Base-by-base conservation (phyloP, 305 asterid species). In the Rubia balearica region DNA sequence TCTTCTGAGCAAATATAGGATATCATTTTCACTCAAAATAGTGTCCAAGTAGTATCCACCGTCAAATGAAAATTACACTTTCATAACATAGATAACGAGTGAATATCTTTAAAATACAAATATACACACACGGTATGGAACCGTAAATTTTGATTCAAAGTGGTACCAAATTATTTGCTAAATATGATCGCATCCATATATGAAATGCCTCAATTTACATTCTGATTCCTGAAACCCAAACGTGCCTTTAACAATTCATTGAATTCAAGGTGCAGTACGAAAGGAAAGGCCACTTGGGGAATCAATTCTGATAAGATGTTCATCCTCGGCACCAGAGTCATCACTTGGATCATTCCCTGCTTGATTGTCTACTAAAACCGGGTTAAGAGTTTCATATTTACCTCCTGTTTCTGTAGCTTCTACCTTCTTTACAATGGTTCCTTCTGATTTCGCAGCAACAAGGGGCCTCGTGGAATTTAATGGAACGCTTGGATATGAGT, bases 311-410 rank as follows among this genome's bases (percentile, higher is more conserved):
- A 94, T 65, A 4, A 94, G 76, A 68, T 85, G 91, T 51, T 91
- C 96, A 38, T 91, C 96, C 82, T 91, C 96, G n/a, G 80, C 73
- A 38, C 92, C 97, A 27, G 96, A 92, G 67, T 89, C 99, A 70
- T 86, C 95, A 61, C 96, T 87, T 10, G 87, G 84, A 59, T 87
- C 85, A n/a, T 76, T 91, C 80, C 78, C 63, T 53, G 65, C 70
- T 11, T 8, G 79, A 70, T 68, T 81, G 75, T 80, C 82, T 55
- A 73, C 71, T 41, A 45, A 71, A 38, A 24, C 72, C 38, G 68
- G 30, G 14, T 67, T 80, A 55, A 77, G 72, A 60, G 61, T 19
- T 17, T 64, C 75, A 61, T 72, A 41, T 36, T 72, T 74, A 48
- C 70, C 71, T 55, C 81, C 82, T 68, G 70, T 78, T 55, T 82